Evolutionary conservation across 768 basidiomycete species (phyloP).

Genomic region (Amanita exitialis): DNA sequence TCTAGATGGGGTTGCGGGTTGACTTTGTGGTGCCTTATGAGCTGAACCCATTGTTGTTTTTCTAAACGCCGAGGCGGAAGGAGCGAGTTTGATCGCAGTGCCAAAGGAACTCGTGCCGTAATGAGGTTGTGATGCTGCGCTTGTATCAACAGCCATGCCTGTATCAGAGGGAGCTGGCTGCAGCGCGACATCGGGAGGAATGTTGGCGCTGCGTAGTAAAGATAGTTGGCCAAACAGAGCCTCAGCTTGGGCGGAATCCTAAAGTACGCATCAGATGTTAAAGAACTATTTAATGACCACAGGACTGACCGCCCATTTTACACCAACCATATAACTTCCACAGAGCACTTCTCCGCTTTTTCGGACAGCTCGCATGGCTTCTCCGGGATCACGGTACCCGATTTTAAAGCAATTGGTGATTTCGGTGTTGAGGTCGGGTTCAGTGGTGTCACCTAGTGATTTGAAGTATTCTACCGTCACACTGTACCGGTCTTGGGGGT

Average conservation of each 20-base stretch:
- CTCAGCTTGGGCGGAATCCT: slow-evolving; percentile 59
- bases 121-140: slow-evolving; percentile 3
- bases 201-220: slow-evolving; percentile 10
- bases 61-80: slow-evolving; percentile 64
- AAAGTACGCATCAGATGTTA: slow-evolving; percentile 6
- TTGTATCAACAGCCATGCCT: slow-evolving; percentile 39
- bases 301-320: slow-evolving; percentile 71
- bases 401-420: slow-evolving; percentile 77
- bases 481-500: slow-evolving; percentile 71
- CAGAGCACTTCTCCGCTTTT: slow-evolving; percentile 75
- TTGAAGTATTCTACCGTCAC: slow-evolving; percentile 66
- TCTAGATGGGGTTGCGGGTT: slow-evolving; percentile 4
- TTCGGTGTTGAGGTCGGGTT: slow-evolving; percentile 56
- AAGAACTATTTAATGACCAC: neutral
- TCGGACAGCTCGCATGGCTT: slow-evolving; percentile 69
- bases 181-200: slow-evolving; percentile 9
- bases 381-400: slow-evolving; percentile 59
- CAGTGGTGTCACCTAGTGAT: slow-evolving; percentile 61
- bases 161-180: slow-evolving; percentile 16
- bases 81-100: slow-evolving; percentile 64
- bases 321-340: slow-evolving; percentile 77
- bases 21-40: slow-evolving; percentile 5
- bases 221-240: slow-evolving; percentile 34
- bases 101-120: slow-evolving; percentile 32
- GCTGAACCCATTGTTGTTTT: slow-evolving; percentile 23